A percentile compares a stretch with the other conserved stretches of the same genome.
These are phyloP conservation scores for sunflower (Helianthus annuus) DNA, from an alignment of 129 eudicot species.

Conservation along the genomic window HanXRQr2.0-SUNRISE NC_035443.2:9816913-9817412, in stretches of 20 bases:
- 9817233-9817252: neutral
- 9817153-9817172: neutral
- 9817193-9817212: neutral
- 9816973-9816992: too few species aligned
- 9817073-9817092: neutral
- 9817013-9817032: neutral
- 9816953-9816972: neutral
- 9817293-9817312: too few species aligned
- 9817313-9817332: too few species aligned
- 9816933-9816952: slow-evolving; percentile 18
- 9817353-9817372: too few species aligned
- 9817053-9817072: neutral
- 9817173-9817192: neutral
- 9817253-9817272: neutral
- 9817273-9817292: too few species aligned
- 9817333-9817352: too few species aligned
- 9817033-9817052: neutral
- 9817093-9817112: neutral
- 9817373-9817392: too few species aligned
- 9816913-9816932: neutral
- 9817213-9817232: neutral
- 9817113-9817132: neutral
- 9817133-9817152: slow-evolving; percentile 1
- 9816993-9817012: too few species aligned
- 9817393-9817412: too few species aligned